phyloP scores from a whole-genome alignment of 805 yeast genomes.

The Wickerhamiella lipophila region DNA sequence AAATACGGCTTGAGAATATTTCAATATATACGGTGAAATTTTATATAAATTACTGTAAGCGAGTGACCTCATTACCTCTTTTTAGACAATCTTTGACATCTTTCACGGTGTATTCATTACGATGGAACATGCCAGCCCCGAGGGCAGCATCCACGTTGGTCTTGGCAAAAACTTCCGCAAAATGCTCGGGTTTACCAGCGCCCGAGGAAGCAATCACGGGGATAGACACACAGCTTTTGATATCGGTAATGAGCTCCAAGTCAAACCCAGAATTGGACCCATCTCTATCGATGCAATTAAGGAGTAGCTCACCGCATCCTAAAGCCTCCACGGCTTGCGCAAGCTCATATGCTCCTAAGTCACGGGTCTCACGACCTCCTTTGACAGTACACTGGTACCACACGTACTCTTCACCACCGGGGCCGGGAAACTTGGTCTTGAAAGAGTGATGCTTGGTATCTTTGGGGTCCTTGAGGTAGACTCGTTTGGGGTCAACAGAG shows the following conservation, averaged over 20 bases:
- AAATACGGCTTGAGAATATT: too few relatives aligned
- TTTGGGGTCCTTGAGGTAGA: slow-evolving; percentile 51
- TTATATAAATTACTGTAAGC: slow-evolving; percentile 24
- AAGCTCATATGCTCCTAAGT: slow-evolving; percentile 82
- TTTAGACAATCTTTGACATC: slow-evolving; percentile 64
- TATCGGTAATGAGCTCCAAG: slow-evolving; percentile 65
- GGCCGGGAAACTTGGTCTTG: slow-evolving; percentile 56
- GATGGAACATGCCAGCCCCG: slow-evolving; percentile 98
- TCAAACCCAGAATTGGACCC: slow-evolving; percentile 94
- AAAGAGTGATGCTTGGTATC: slow-evolving; percentile 53
- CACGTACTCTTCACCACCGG: slow-evolving; percentile 77
- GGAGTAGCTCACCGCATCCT: slow-evolving; percentile 91
- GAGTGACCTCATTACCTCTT: slow-evolving; percentile 53
- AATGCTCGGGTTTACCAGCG: slow-evolving; percentile 89
- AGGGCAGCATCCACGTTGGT: slow-evolving; percentile 91
- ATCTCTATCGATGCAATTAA: slow-evolving; percentile 93
- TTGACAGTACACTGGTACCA: slow-evolving; percentile 94
- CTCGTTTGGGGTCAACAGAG: slow-evolving; percentile 93
- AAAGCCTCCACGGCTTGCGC: slow-evolving; percentile 78
- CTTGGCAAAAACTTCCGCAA: slow-evolving; percentile 68
- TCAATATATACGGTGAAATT: too few relatives aligned
- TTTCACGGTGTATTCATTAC: slow-evolving; percentile 80
- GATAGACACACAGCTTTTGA: slow-evolving; percentile 61
- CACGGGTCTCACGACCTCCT: slow-evolving; percentile 89
- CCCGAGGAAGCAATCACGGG: slow-evolving; percentile 98